Base-by-base conservation (phyloP, 2,329 filamentous ascomycete species). In the Dactylonectria macrodidyma region DNA sequence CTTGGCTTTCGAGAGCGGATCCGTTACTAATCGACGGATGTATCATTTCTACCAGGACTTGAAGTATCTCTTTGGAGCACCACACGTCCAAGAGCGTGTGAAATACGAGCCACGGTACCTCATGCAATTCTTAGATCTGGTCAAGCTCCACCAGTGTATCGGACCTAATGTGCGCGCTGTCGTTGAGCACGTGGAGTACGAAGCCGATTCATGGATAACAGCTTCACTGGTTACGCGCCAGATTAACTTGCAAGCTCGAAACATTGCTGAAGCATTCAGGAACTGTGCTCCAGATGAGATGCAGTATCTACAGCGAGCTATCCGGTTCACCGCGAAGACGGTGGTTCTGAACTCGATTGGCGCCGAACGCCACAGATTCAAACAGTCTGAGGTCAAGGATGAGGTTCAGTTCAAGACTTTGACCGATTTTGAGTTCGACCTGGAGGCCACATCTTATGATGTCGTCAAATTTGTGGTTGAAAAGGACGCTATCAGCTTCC, bases 11-110 rank as follows among this genome's bases (percentile, higher is more conserved):
- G 96, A 99, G 79, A 93, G 94, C 38, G 96, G 96, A 1, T 96
- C 95, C 1, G 94, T 98, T 16, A 97, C 95, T 0, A 99, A 99
- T 79, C 88, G 96, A 55, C 90, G 96, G 38, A 95, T 99, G 87
- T 98, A 98, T 77, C 96, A 98, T 80, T 99, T 99, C 84, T 99
- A 98, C 82, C 88, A 95, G 66, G 96, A 99, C 79, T 86, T 98
- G 72, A 94, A 95, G 75, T 97, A 96, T 81, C 89, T 99, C 1
- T 93, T 98, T 70, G 90, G 92, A 48, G 97, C 95, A 0, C 90
- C 93, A 34, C 93, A 97, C 78, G 95, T 98, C 2, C 95, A 97
- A 78, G 90, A 94, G 73, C 90, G 92, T 60, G 89, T 98, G 69
- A 90, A 96, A 46, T 91, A 87, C 3, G 95, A 98, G 79, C 90